Evolutionary conservation across 805 yeast genomes (phyloP).

Genomic region (Saturnispora gosingensis): DNA sequence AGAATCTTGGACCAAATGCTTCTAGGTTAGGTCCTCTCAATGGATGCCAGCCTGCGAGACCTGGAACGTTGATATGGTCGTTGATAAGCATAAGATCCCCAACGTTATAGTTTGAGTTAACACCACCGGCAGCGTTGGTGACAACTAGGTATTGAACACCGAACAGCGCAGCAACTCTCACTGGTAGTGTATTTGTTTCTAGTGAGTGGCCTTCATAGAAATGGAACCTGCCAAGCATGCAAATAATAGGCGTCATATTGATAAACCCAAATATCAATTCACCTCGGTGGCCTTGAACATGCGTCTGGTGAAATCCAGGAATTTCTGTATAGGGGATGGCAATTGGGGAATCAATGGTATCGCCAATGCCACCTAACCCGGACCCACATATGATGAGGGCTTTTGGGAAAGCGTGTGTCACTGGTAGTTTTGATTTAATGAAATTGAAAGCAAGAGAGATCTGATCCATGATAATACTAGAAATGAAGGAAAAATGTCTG

Average conservation of each 20-base stretch:
- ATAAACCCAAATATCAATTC: constrained; percentile 69
- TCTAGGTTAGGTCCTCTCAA: constrained; percentile 80
- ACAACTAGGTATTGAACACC: constrained; percentile 59
- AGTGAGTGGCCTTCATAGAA: constrained; percentile 88
- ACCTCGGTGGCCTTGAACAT: constrained; percentile 90
- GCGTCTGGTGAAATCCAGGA: constrained; percentile 74
- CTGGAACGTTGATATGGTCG: constrained; percentile 89
- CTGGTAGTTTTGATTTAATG: constrained; percentile 2
- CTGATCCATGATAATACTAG: background rate
- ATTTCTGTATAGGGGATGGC: constrained; percentile 56
- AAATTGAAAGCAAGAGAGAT: background rate
- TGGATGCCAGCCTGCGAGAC: constrained; percentile 82
- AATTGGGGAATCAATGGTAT: constrained; percentile 24
- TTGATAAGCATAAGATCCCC: constrained; percentile 88
- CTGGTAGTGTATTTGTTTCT: constrained; percentile 74
- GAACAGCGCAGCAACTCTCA: constrained; percentile 60
- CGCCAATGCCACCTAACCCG: constrained; percentile 81
- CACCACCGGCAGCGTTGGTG: constrained; percentile 97
- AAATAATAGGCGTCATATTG: constrained; percentile 67
- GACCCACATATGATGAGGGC: constrained; percentile 87
- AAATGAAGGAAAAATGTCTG: background rate
- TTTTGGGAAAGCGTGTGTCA: constrained; percentile 35
- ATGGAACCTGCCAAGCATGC: constrained; percentile 92
- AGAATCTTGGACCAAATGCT: constrained; percentile 76
- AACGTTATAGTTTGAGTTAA: constrained; percentile 53